Percentiles rank a stretch among this genome's conserved stretches.
Conservation (phyloP, 2,329 filamentous ascomycete genomes). For the Verticillium klebahnii region DNA sequence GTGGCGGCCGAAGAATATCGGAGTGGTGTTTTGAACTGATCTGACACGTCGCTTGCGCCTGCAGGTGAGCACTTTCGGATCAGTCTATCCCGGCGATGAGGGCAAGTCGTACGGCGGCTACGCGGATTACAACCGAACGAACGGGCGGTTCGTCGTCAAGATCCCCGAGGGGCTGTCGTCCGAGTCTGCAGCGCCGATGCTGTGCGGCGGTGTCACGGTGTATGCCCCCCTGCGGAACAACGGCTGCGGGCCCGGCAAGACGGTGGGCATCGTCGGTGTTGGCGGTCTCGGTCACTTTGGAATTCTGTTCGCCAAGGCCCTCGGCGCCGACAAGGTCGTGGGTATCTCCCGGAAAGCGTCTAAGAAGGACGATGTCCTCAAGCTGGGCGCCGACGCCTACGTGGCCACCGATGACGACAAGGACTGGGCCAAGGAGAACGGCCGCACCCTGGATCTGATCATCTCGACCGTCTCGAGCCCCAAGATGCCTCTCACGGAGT, state of each 20-base stretch:
- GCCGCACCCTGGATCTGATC: slow-evolving; percentile 51
- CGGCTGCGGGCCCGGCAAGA: slow-evolving; percentile 61
- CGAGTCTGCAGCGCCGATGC: slow-evolving; percentile 53
- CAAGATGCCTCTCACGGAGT: slow-evolving; percentile 46
- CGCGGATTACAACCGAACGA: slow-evolving; percentile 26
- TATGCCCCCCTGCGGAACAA: slow-evolving; percentile 59
- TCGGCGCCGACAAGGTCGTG: slow-evolving; percentile 56
- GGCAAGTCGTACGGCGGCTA: slow-evolving; percentile 57
- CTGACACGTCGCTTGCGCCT: not conserved
- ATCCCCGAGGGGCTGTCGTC: slow-evolving; percentile 36
- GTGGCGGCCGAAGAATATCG: not conserved
- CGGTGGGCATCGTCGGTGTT: slow-evolving; percentile 62
- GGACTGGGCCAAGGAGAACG: slow-evolving; percentile 50
- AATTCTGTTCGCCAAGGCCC: slow-evolving; percentile 61
- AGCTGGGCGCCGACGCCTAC: slow-evolving; percentile 51
- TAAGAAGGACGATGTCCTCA: slow-evolving; percentile 51
- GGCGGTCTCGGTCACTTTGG: slow-evolving; percentile 68
- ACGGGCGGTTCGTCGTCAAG: slow-evolving; percentile 42
- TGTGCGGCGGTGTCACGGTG: slow-evolving; percentile 67
- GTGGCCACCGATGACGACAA: slow-evolving; percentile 40
- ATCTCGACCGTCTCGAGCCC: slow-evolving; percentile 48
- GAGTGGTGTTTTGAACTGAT: slow-evolving; percentile 19
- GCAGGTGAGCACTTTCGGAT: slow-evolving; percentile 49
- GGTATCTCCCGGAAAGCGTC: slow-evolving; percentile 51
- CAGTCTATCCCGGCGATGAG: slow-evolving; percentile 54